Conservation (phyloP, 1,284 basidiomycete genomes). For the Rhodotorula sp. region DNA sequence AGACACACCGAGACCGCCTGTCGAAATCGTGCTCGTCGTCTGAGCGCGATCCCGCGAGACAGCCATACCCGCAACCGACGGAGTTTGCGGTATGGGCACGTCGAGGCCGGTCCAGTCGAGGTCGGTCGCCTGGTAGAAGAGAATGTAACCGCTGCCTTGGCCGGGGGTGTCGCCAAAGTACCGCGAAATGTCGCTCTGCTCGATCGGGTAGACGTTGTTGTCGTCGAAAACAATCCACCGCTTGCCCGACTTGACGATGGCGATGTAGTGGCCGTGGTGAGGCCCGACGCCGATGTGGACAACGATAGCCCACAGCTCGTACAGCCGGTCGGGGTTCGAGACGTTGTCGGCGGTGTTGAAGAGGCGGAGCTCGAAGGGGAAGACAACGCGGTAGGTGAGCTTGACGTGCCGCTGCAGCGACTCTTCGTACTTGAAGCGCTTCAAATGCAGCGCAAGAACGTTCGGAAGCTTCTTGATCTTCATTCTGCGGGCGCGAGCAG, state of each 20-base stretch:
- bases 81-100: conserved; percentile 7
- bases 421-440: conserved; percentile 97
- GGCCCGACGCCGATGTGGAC: conserved; percentile 96
- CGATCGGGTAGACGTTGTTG: conserved; percentile 81
- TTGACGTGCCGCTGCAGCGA: conserved; percentile 85
- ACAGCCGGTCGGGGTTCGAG: conserved; percentile 77
- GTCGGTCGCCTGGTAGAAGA: conserved; percentile 94
- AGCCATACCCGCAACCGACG: not conserved
- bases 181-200: conserved; percentile 82
- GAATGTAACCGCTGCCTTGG: conserved; percentile 85
- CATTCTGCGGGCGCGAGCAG: conserved; percentile 62
- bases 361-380: conserved; percentile 86
- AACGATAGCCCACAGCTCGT: conserved; percentile 91
- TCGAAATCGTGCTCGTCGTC: conserved; percentile 22
- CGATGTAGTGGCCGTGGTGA: conserved; percentile 95
- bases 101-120: conserved; percentile 27
- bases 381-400: conserved; percentile 91
- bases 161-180: conserved; percentile 87
- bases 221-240: conserved; percentile 95
- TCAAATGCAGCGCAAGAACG: conserved; percentile 89
- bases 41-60: conserved; percentile 1
- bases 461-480: conserved; percentile 96
- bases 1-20: not conserved
- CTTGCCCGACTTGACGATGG: conserved; percentile 78
- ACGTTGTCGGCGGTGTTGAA: conserved; percentile 97